Evolutionary conservation across 2,329 filamentous ascomycete species (phyloP).

Genomic region (Pezicula neosporulosa): DNA sequence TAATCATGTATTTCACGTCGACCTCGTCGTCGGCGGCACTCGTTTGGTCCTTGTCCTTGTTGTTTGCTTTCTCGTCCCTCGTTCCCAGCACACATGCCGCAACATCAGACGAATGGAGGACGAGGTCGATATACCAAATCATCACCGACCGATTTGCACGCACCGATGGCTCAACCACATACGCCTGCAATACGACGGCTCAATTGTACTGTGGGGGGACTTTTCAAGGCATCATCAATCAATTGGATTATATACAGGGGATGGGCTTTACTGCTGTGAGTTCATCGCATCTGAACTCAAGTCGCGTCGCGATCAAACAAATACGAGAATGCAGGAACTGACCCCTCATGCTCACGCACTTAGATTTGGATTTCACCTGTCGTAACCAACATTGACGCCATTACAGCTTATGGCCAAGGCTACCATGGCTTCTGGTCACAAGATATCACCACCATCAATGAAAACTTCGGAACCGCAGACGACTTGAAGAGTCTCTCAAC

Average conservation of each 20-base stretch:
- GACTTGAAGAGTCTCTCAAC: constrained; percentile 55
- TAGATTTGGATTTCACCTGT: constrained; percentile 39
- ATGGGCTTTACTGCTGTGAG: constrained; percentile 31
- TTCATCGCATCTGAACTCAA: not conserved
- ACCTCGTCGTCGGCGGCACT: not conserved
- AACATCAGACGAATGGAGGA: constrained; percentile 28
- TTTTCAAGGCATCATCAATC: constrained; percentile 39
- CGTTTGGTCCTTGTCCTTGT: not conserved
- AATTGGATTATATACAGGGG: constrained; percentile 42
- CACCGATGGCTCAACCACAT: constrained; percentile 24
- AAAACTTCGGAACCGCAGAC: constrained; percentile 53
- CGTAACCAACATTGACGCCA: constrained; percentile 33
- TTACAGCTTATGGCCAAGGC: constrained; percentile 33
- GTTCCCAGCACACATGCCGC: not conserved
- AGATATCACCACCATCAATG: constrained; percentile 47
- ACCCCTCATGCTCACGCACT: not conserved
- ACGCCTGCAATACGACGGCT: constrained; percentile 16
- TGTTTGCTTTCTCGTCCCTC: not conserved
- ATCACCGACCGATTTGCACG: constrained; percentile 40
- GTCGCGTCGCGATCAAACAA: not conserved
- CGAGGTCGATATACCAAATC: constrained; percentile 37
- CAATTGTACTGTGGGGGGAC: constrained; percentile 42
- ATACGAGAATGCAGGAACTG: not conserved
- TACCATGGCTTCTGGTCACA: constrained; percentile 43
- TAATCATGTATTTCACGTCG: not conserved